Base-by-base conservation (phyloP, 345 rosid genomes). In the Firmiana major region DNA sequence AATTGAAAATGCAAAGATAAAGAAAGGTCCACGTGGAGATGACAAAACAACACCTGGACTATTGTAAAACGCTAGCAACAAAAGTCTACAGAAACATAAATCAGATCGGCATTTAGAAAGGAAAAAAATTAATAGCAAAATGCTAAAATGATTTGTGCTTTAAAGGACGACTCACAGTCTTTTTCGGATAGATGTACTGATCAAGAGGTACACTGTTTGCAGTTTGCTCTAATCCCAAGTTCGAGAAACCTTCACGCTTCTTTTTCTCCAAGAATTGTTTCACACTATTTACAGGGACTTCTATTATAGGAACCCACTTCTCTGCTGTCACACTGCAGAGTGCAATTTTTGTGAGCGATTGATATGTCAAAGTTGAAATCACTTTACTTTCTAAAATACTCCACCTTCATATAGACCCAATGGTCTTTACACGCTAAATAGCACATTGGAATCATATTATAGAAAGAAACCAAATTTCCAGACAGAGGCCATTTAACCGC, bases 181-280 rank as follows among this genome's bases (percentile, higher is more conserved):
- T 90, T 79, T 90, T 81, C 12, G 98, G 99, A 78, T 88, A 95
- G 65, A 49, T 78, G 71, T 82, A 90, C 77, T 81, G 85, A 81
- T 95, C 96, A 22, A 95, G 96, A 26, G 92, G 89, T 51, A 90
- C 55, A 63, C 99, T 92, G 65, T 93, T 95, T 36, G 98, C 93
- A 42, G 99, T 95, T 86, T 93, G 98, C 84, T 95, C 99, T 83
- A 93, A 83, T 77, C 99, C 98, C 88, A 93, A 78, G 75, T 93
- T 86, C 51, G 98, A 90, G 88, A 83, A 95, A 74, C 98, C 97
- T 88, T 95, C 91, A 63, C 86, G 84, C 83, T 91, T 95, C 89
- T 93, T 93, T 79, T 88, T 88, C 82, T 95, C 94, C 76, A 93
- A 85, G 87, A 88, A 95, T 13, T 83, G 81, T 80, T 87, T 92